These are phyloP conservation scores for Mytilinidion resinicola DNA, from an alignment of 495 filamentous ascomycete genomes.

Conservation along the genomic window DNA sequence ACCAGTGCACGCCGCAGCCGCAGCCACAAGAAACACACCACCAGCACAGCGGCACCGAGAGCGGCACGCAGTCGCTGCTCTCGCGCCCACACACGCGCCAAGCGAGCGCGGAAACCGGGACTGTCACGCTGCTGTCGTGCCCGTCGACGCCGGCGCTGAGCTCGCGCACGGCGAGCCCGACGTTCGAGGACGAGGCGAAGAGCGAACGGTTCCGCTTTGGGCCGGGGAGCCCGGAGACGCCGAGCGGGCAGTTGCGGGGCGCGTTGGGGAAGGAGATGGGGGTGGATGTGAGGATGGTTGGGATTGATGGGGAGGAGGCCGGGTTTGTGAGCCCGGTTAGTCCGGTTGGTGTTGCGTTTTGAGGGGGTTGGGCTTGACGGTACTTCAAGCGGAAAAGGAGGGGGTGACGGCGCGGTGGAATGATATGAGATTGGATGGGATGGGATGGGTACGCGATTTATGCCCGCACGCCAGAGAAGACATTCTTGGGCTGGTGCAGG, in stretches of 20 bases:
- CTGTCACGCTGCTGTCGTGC: slow-evolving; percentile 16
- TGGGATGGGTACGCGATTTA: neutral
- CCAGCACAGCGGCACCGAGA: neutral
- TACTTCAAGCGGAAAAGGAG: neutral
- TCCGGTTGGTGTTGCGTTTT: slow-evolving; percentile 24
- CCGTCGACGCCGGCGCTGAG: slow-evolving; percentile 18
- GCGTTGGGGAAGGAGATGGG: slow-evolving; percentile 9
- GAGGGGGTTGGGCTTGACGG: neutral
- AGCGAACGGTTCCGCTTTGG: neutral
- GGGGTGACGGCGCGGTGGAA: neutral
- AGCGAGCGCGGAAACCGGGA: slow-evolving; percentile 15
- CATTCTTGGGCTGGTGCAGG: neutral
- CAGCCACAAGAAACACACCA: neutral
- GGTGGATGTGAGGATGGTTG: slow-evolving; percentile 13
- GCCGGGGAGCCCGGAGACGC: slow-evolving; percentile 1
- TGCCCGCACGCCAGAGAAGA: neutral
- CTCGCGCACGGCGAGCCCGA: slow-evolving; percentile 2
- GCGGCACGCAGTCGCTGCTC: slow-evolving; percentile 13
- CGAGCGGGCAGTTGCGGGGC: neutral
- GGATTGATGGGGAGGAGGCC: neutral
- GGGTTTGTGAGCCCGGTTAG: slow-evolving; percentile 5
- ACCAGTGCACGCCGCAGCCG: slow-evolving; percentile 15
- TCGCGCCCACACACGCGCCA: slow-evolving; percentile 19
- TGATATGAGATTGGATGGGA: neutral
- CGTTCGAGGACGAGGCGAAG: neutral